A percentile compares a stretch with the other conserved stretches of the same genome.
phyloP scores from a whole-genome alignment of 106 monocot species.

The Triglochin maritima region DNA sequence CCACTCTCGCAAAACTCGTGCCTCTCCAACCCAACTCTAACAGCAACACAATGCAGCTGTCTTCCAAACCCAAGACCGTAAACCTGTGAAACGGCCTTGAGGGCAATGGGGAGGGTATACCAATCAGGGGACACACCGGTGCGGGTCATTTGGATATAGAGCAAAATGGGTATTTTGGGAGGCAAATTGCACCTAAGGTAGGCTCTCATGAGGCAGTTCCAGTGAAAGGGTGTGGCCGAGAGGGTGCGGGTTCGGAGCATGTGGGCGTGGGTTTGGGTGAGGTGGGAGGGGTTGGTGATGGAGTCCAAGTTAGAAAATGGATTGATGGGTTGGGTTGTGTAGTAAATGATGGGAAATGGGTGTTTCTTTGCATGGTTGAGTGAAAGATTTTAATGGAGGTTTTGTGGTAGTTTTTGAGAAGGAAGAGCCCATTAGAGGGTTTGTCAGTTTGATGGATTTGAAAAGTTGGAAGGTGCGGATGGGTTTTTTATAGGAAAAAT shows the following conservation, averaged over 20 bases:
- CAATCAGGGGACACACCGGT: conserved; percentile 30
- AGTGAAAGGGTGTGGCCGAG: conserved; percentile 28
- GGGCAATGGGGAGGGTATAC: conserved; percentile 57
- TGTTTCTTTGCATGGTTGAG: no score
- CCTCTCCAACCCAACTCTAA: conserved; percentile 29
- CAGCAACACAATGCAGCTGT: conserved; percentile 42
- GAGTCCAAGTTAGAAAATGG: conserved; percentile 16
- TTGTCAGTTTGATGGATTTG: no score
- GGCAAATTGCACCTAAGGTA: conserved; percentile 37
- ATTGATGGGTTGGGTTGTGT: neutral
- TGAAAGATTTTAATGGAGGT: no score
- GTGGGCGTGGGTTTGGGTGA: conserved; percentile 29
- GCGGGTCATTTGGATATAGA: conserved; percentile 31
- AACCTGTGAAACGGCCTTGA: conserved; percentile 39
- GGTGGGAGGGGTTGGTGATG: conserved; percentile 9
- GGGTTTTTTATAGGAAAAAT: no score
- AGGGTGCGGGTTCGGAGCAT: conserved; percentile 17
- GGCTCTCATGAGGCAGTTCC: conserved; percentile 44
- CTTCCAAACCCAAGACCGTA: conserved; percentile 11
- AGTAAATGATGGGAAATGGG: no score
- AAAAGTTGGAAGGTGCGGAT: no score
- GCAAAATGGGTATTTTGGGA: conserved; percentile 13
- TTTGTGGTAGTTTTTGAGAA: no score
- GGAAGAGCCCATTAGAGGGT: no score
- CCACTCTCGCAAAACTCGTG: conserved; percentile 49